Conservation (phyloP, 2,329 filamentous ascomycete genomes). For the Pseudogymnoascus sp. region DNA sequence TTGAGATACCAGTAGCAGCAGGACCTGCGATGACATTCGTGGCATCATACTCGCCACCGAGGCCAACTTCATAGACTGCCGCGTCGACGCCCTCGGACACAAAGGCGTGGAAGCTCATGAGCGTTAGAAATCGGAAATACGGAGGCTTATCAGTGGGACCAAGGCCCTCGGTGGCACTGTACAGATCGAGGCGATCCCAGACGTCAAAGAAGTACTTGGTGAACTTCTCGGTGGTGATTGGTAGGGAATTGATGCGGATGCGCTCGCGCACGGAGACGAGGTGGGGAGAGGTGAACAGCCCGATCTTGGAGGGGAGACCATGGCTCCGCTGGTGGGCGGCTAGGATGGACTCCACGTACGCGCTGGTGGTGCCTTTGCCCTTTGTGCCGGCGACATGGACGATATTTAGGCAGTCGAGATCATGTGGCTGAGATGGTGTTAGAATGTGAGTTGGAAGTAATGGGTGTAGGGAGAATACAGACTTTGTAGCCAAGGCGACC, state of each 20-base stretch:
- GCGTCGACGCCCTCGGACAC: conserved; percentile 54
- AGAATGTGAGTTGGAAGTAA: not conserved
- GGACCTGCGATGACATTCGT: conserved; percentile 59
- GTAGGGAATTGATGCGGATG: conserved; percentile 69
- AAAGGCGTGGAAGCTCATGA: conserved; percentile 63
- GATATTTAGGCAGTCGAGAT: conserved; percentile 20
- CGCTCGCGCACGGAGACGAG: conserved; percentile 76
- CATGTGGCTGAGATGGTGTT: not conserved
- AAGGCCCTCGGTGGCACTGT: not conserved
- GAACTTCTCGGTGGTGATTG: conserved; percentile 62
- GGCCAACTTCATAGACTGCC: conserved; percentile 59
- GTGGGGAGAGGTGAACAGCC: conserved; percentile 81
- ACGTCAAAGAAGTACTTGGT: conserved; percentile 74
- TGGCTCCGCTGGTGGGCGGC: conserved; percentile 42
- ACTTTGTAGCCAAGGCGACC: not conserved
- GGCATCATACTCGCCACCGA: conserved; percentile 62
- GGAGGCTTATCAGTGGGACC: conserved; percentile 37
- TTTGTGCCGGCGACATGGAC: conserved; percentile 90
- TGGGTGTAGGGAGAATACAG: not conserved
- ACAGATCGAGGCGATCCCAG: conserved; percentile 50
- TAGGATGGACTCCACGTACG: conserved; percentile 77
- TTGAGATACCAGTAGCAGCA: conserved; percentile 53
- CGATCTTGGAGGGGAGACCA: conserved; percentile 40
- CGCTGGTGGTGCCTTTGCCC: conserved; percentile 83
- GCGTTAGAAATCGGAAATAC: conserved; percentile 55